Percentiles rank a stretch among this genome's conserved stretches.
phyloP scores from a whole-genome alignment of 2,329 filamentous ascomycete genomes.

The Fusarium nanum region DNA sequence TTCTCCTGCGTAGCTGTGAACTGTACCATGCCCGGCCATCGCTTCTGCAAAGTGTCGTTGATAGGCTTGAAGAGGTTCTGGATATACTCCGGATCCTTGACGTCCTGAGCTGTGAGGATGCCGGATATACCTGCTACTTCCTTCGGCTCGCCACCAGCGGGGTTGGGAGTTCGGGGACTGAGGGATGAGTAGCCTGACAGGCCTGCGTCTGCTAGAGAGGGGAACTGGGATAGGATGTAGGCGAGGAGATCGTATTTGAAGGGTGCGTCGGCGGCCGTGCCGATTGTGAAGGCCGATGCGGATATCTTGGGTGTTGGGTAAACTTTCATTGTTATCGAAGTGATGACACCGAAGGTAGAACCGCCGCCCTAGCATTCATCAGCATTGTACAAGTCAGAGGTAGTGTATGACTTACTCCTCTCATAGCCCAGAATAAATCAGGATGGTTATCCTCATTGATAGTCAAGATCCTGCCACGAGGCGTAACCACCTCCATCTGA shows the following conservation, averaged over 20 bases:
- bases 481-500: slow-evolving; percentile 67
- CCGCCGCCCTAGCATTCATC: slow-evolving; percentile 61
- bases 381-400: background rate
- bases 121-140: slow-evolving; percentile 53
- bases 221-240: slow-evolving; percentile 59
- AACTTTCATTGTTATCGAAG: slow-evolving; percentile 66
- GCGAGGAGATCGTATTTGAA: slow-evolving; percentile 60
- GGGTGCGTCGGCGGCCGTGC: slow-evolving; percentile 45
- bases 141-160: slow-evolving; percentile 47
- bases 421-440: slow-evolving; percentile 73
- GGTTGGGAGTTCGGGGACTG: slow-evolving; percentile 50
- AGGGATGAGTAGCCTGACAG: slow-evolving; percentile 63
- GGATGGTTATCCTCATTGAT: slow-evolving; percentile 64
- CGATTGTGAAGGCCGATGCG: slow-evolving; percentile 37
- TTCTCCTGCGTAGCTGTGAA: slow-evolving; percentile 29
- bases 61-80: slow-evolving; percentile 50
- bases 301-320: slow-evolving; percentile 57
- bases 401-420: slow-evolving; percentile 58
- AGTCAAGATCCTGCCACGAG: slow-evolving; percentile 60
- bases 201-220: slow-evolving; percentile 61
- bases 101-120: slow-evolving; percentile 52
- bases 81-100: slow-evolving; percentile 45
- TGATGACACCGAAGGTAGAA: slow-evolving; percentile 70
- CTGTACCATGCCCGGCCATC: slow-evolving; percentile 49
- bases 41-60: slow-evolving; percentile 52